phyloP scores from a whole-genome alignment of 164 flowering plant genomes.

The Piper betle region DNA sequence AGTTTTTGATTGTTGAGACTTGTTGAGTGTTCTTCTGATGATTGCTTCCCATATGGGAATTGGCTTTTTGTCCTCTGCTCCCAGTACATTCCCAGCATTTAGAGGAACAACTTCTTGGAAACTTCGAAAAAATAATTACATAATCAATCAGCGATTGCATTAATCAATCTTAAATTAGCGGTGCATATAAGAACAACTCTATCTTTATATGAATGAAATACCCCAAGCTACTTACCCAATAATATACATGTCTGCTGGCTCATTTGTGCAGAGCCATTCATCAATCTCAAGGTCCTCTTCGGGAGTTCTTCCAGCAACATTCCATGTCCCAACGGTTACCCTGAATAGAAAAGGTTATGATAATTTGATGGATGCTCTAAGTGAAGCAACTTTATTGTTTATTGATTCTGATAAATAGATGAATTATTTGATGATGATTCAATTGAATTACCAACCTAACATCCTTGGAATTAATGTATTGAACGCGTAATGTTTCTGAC shows the following conservation, averaged over 20 bases:
- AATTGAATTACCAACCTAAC: conserved; percentile 50
- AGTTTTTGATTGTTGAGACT: conserved; percentile 40
- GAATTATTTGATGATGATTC: neutral
- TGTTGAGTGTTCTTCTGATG: conserved; percentile 74
- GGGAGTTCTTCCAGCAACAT: conserved; percentile 86
- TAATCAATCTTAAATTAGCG: neutral
- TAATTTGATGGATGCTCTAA: neutral
- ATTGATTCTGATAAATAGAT: too few relatives aligned
- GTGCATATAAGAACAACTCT: neutral
- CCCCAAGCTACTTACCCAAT: conserved; percentile 50
- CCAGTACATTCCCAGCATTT: conserved; percentile 48
- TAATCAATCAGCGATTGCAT: neutral
- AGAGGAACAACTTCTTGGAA: conserved; percentile 57
- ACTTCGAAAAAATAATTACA: conserved; percentile 19
- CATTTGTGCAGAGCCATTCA: conserved; percentile 70
- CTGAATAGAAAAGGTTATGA: conserved; percentile 16
- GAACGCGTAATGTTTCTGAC: conserved; percentile 76
- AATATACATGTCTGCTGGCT: conserved; percentile 75
- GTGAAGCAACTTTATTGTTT: too few relatives aligned
- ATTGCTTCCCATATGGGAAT: conserved; percentile 88
- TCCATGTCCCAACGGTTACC: conserved; percentile 84
- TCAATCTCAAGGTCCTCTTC: conserved; percentile 64
- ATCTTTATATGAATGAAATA: too few relatives aligned
- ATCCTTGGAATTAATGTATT: conserved; percentile 82
- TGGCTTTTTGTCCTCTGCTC: conserved; percentile 46